These are phyloP conservation scores for Penicillium sp. DNA, from an alignment of 2,329 filamentous ascomycete genomes.

Conservation along the genomic window DNA sequence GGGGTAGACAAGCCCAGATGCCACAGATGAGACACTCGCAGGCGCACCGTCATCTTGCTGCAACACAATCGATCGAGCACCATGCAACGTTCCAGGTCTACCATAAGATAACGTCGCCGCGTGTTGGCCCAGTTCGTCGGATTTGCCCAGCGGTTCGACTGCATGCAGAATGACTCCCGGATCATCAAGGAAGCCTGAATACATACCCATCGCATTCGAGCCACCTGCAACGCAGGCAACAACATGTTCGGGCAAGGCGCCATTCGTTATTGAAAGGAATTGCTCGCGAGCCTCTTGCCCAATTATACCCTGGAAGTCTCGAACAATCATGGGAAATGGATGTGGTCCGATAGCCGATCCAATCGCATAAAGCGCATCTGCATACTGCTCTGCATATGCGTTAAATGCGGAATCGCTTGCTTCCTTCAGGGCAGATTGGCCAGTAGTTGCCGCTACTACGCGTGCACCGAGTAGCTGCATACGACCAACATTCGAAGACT, in stretches of 20 bases:
- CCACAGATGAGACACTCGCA: constrained; percentile 15
- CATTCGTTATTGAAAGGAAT: neutral
- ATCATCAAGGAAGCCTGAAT: constrained; percentile 7
- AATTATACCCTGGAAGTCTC: constrained; percentile 10
- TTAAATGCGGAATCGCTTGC: neutral
- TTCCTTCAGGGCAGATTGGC: neutral
- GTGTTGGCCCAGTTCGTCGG: neutral
- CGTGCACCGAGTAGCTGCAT: constrained; percentile 3
- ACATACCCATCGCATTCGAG: constrained; percentile 16
- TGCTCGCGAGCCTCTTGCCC: constrained; percentile 6
- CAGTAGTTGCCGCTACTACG: neutral
- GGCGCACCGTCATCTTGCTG: constrained; percentile 5
- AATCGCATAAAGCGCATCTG: constrained; percentile 68
- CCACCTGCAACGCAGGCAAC: constrained; percentile 14
- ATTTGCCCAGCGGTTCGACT: neutral
- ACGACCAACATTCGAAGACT: constrained; percentile 59
- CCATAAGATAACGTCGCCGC: constrained; percentile 8
- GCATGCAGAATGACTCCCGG: neutral
- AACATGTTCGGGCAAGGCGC: neutral
- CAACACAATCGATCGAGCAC: constrained; percentile 6
- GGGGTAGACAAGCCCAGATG: constrained; percentile 31
- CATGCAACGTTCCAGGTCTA: constrained; percentile 6
- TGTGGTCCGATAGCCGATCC: constrained; percentile 89
- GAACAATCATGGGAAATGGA: constrained; percentile 49
- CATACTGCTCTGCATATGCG: neutral